Base-by-base conservation (phyloP, 768 basidiomycete species). In the Tricholoma sp. region DNA sequence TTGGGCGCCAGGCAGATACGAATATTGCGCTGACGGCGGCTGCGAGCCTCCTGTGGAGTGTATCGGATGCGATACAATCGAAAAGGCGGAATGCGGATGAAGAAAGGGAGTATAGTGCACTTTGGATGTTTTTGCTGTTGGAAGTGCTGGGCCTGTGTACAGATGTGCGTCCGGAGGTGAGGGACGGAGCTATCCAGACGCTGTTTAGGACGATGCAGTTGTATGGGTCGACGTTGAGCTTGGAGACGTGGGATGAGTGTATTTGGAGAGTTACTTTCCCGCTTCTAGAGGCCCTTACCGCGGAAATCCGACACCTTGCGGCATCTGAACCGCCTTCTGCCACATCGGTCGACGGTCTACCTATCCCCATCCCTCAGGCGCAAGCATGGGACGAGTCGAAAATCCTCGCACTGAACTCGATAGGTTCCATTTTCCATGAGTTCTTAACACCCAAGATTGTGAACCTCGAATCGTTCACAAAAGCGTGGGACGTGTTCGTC, bases 21-120 rank as follows among this genome's bases (percentile, higher is more conserved):
- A 99, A 99, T 64, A 96, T 99, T 56, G 91, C 94, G 1, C 74
- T 99, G 55, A 96, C 96, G 0, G 92, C 93, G 0, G 93, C 95
- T 0, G 93, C 93, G 57, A 94, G 92, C 54, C 73, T 98, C 2
- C 76, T 99, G 4, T 98, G 96, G 96, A 89, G 91, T 59, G 91
- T 99, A 0, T 97, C 95, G 0, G 96, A 99, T 67, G 89, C 92
- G 1, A 91, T 98, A 34, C 94, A 96, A 65, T 83, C 87, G 6
- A 89, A 91, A 66, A 81, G 91, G 19, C 86, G 86, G 62, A 74
- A 79, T 57, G 71, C 71, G 4, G 78, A 81, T 37, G 82, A 83
- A 56, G 82, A 84, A 61, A 86, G 84, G 0, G 83, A 86, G 62
- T 93, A 92, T 64, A 91, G 86, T 65, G 82, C 84, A 2, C 72